phyloP scores from a whole-genome alignment of 2,329 filamentous ascomycete genomes.

The Hymenoscyphus fructigenus region DNA sequence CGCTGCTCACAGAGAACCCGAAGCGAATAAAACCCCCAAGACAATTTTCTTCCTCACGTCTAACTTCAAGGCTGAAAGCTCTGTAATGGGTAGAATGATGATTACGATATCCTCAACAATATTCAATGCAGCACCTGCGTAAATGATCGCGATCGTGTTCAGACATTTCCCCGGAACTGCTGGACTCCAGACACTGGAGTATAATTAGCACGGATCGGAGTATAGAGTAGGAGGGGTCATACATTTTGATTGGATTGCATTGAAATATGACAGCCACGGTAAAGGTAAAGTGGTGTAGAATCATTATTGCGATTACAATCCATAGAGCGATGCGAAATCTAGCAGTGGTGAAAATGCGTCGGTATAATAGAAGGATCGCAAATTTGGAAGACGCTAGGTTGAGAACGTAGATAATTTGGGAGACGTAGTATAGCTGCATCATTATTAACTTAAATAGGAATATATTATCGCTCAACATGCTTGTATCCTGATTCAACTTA shows the following conservation, averaged over 20 bases:
- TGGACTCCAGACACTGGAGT: constrained; percentile 19
- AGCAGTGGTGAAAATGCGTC: constrained; percentile 23
- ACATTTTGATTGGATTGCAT: constrained; percentile 23
- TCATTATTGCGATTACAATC: constrained; percentile 15
- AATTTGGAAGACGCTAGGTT: constrained; percentile 22
- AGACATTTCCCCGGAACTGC: constrained; percentile 46
- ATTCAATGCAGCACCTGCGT: constrained; percentile 65
- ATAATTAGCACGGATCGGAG: not conserved
- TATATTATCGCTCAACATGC: too few species aligned
- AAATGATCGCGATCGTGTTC: constrained; percentile 62
- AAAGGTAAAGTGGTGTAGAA: constrained; percentile 15
- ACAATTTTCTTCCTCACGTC: constrained; percentile 66
- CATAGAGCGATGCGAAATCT: constrained; percentile 16
- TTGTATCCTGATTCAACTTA: constrained; percentile 4
- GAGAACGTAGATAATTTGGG: constrained; percentile 24
- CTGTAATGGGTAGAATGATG: constrained; percentile 64
- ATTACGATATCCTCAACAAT: constrained; percentile 67
- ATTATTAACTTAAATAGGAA: too few species aligned
- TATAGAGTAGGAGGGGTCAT: not conserved
- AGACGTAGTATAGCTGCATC: constrained; percentile 24
- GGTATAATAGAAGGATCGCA: constrained; percentile 26
- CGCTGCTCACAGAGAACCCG: constrained; percentile 60
- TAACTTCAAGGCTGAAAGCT: constrained; percentile 60
- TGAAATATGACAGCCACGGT: constrained; percentile 24
- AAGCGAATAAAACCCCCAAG: constrained; percentile 63